Conservation (phyloP, 306 rosid species). For the Malus fusca region DNA sequence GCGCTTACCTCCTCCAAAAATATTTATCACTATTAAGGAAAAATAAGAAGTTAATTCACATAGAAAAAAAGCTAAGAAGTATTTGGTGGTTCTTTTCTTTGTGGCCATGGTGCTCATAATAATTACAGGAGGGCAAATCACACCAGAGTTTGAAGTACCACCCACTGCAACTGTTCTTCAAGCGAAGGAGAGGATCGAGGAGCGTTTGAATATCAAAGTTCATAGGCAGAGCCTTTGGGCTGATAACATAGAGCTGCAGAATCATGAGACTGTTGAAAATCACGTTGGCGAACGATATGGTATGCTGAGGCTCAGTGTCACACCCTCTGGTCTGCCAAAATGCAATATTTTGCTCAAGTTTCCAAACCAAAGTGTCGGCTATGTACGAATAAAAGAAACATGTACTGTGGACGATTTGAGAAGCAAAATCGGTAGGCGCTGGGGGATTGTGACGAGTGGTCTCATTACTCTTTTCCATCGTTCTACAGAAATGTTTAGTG, state of each 20-base stretch:
- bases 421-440: constrained; percentile 14
- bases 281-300: neutral
- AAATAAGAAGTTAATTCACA: too few species aligned
- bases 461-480: constrained; percentile 2
- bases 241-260: neutral
- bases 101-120: neutral
- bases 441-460: constrained; percentile 13
- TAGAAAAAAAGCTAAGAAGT: neutral
- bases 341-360: constrained; percentile 14
- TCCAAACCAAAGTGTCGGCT: neutral
- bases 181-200: constrained; percentile 19
- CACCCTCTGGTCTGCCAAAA: neutral
- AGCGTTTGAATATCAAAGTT: constrained; percentile 8
- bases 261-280: neutral
- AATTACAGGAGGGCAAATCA: constrained; percentile 17
- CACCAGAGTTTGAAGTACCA: constrained; percentile 11
- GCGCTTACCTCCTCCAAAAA: neutral
- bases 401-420: constrained; percentile 16
- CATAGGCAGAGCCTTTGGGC: constrained; percentile 25
- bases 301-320: constrained; percentile 13
- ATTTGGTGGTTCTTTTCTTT: neutral
- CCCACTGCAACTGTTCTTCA: constrained; percentile 1
- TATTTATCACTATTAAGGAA: neutral
- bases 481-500: neutral
- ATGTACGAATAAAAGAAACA: constrained; percentile 26